A percentile compares a stretch with the other conserved stretches of the same genome.
phyloP scores from a whole-genome alignment of 768 basidiomycete species.

The Lactarius evosmus region DNA sequence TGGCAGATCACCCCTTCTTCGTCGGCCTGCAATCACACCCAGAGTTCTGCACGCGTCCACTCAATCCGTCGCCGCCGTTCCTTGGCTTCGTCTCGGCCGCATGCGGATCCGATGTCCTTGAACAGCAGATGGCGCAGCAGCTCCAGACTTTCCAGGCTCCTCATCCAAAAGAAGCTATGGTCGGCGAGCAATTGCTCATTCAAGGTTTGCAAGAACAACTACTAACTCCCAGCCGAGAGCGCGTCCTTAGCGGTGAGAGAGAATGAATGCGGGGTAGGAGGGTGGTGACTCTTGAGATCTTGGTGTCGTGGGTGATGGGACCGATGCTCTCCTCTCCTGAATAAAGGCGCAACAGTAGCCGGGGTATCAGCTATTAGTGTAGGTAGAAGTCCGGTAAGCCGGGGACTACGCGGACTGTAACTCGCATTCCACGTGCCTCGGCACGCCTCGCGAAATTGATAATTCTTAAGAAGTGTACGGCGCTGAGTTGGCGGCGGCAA shows the following conservation, averaged over 20 bases:
- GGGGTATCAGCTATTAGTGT: not conserved
- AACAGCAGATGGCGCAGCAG: slow-evolving; percentile 73
- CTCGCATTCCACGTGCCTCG: not conserved
- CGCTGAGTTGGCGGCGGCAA: no score
- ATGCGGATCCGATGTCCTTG: slow-evolving; percentile 48
- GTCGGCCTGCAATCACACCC: slow-evolving; percentile 95
- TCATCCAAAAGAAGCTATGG: slow-evolving; percentile 73
- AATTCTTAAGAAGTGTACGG: no score
- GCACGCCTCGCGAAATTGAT: not conserved
- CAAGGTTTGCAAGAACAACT: slow-evolving; percentile 31
- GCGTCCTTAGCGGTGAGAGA: slow-evolving; percentile 23
- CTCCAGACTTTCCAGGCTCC: slow-evolving; percentile 60
- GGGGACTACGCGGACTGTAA: not conserved
- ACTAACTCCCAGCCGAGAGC: slow-evolving; percentile 18
- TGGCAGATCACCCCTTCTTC: slow-evolving; percentile 87
- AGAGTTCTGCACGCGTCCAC: slow-evolving; percentile 95
- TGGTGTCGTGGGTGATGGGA: not conserved
- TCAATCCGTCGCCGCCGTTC: slow-evolving; percentile 97
- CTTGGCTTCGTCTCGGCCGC: slow-evolving; percentile 92
- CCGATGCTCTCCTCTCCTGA: not conserved
- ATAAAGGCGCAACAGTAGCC: not conserved
- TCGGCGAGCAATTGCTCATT: slow-evolving; percentile 58
- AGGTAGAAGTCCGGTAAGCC: not conserved
- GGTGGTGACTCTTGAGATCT: not conserved
- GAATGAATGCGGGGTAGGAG: not conserved